Conservation (phyloP, 2,329 filamentous ascomycete genomes). For the Alternaria metachromatica region DNA sequence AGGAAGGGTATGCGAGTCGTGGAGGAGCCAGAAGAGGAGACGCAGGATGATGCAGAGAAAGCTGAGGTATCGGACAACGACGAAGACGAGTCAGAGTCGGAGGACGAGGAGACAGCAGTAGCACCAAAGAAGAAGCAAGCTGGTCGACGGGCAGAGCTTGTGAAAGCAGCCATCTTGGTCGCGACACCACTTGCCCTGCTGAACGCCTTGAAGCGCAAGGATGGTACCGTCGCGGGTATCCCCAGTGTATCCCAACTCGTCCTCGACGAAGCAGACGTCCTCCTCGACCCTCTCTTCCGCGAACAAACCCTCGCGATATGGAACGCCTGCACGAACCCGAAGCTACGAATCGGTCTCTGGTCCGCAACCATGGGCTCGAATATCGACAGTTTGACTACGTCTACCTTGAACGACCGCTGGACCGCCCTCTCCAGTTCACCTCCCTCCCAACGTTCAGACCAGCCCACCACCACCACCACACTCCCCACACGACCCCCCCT, state of each 20-base stretch:
- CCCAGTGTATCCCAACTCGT: conserved; percentile 76
- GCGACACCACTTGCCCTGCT: conserved; percentile 81
- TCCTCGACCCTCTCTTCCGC: conserved; percentile 88
- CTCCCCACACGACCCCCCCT: conserved; percentile 57
- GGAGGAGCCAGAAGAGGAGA: conserved; percentile 47
- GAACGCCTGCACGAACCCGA: conserved; percentile 73
- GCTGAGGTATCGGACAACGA: conserved; percentile 51
- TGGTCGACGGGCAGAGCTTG: conserved; percentile 56
- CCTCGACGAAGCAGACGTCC: conserved; percentile 93
- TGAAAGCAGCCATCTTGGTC: conserved; percentile 80
- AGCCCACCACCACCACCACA: conserved; percentile 18
- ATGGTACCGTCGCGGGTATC: conserved; percentile 58
- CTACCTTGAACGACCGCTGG: conserved; percentile 59
- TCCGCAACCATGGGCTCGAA: conserved; percentile 97
- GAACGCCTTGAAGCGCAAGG: conserved; percentile 68
- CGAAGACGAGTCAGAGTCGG: conserved; percentile 40
- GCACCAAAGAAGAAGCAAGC: conserved; percentile 41
- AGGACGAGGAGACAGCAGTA: conserved; percentile 45
- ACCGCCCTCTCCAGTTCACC: conserved; percentile 42
- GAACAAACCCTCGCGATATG: conserved; percentile 87
- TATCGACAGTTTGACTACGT: conserved; percentile 78
- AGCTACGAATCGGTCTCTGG: conserved; percentile 83
- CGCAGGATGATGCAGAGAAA: conserved; percentile 42
- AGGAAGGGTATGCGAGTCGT: conserved; percentile 80
- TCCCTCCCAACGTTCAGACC: conserved; percentile 44